Evolutionary conservation across 805 yeast species (phyloP), one percentile per base, ranked within the genome.

Genomic region (Yarrowia divulgata): DNA sequence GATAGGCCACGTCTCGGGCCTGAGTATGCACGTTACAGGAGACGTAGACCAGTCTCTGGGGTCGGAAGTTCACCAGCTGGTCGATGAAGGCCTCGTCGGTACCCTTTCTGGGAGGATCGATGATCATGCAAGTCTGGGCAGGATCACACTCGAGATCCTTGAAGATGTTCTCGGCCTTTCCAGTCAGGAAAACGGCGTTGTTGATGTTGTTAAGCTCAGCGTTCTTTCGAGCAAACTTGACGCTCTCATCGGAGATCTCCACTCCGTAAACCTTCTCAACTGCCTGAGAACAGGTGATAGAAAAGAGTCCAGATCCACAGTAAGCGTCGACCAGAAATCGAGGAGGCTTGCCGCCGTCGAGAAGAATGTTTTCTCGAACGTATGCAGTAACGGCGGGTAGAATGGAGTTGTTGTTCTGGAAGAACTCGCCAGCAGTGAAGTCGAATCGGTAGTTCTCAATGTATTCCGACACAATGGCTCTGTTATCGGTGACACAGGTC

Each of bases 11-110:
- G 77, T 95, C 99, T 74, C 98, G 83, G 5, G 98, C 98, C 79
- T 95, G 99, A 19, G 97, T 91, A 80, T 94, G 98, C 62, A 95
- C 99, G 76, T 95, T 95, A 82, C 99, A 95, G 71, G 97, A 91
- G 69, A 95, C 90, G 79, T 95, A 95, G n/a, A 95, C 96, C 68
- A 95, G 87, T 74, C 88, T 88, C 16, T 90, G 90, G 2, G 99
- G 98, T 71, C 85, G 82, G 79, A 90, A 95, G 23, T 83, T 91
- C 23, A 95, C 85, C 69, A 95, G 82, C 80, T 95, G 99, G 73
- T 89, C 87, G 79, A 95, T 82, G 76, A 95, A 95, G 10, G 87
- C 87, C 66, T 88, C 90, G 78, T 93, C 98, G 79, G 98, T 94
- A 1, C 99, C 99, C 78, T 94, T 95, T 78, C 99, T 87, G 52